Conservation (phyloP, 176 grass and related monocot genomes). For the Phoenix dactylifera region DNA sequence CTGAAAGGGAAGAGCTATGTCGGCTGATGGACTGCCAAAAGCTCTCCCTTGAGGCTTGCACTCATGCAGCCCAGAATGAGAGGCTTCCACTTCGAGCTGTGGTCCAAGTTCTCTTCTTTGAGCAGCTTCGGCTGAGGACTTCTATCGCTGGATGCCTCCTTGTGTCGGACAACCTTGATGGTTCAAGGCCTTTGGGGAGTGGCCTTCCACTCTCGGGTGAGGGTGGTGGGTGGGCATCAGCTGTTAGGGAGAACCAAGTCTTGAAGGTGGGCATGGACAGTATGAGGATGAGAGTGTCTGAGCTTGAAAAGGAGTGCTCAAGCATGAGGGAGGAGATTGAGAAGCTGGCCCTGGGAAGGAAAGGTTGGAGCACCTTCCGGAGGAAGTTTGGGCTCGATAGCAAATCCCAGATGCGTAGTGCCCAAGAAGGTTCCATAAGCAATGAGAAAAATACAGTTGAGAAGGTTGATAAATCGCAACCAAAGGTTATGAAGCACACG, state of each 20-base stretch:
- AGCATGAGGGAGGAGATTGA: conserved; percentile 54
- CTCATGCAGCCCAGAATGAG: conserved; percentile 64
- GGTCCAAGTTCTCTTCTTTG: conserved; percentile 79
- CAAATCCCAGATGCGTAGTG: conserved; percentile 43
- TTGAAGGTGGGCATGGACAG: conserved; percentile 47
- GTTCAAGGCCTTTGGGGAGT: conserved; percentile 28
- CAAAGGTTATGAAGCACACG: conserved; percentile 36
- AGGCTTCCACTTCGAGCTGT: conserved; percentile 60
- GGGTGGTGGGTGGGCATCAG: conserved; percentile 24
- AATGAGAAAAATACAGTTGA: conserved; percentile 21
- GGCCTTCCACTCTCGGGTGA: conserved; percentile 25
- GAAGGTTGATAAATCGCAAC: conserved; percentile 20
- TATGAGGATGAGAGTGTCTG: conserved; percentile 48
- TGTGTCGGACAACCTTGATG: conserved; percentile 54
- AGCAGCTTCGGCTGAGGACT: conserved; percentile 74
- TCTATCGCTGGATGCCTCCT: conserved; percentile 61
- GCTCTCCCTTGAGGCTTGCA: conserved; percentile 74
- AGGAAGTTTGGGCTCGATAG: conserved; percentile 14
- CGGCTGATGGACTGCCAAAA: conserved; percentile 77
- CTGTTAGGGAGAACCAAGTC: conserved; percentile 34
- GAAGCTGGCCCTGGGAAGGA: conserved; percentile 29
- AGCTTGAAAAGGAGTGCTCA: conserved; percentile 79
- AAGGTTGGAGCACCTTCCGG: conserved; percentile 8
- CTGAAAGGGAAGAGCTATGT: conserved; percentile 58
- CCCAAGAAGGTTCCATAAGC: conserved; percentile 16